Evolutionary conservation across 768 basidiomycete species (phyloP).

Genomic region (Arthromyces matolae): DNA sequence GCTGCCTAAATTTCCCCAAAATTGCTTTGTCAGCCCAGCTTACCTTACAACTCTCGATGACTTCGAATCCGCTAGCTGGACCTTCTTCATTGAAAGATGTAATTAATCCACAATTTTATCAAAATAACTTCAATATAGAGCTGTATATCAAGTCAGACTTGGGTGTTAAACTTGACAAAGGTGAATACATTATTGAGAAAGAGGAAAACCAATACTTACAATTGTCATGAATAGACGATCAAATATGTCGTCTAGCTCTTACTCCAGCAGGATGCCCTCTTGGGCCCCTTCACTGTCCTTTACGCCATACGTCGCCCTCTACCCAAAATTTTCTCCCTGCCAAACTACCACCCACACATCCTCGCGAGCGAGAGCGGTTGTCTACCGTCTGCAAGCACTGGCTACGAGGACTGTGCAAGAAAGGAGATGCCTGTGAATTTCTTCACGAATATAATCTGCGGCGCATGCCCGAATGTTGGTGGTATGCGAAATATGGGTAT

Average conservation of each 20-base stretch:
- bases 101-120: slow-evolving; percentile 89
- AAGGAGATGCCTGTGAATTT: slow-evolving; percentile 97
- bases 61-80: slow-evolving; percentile 47
- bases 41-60: not conserved
- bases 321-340: slow-evolving; percentile 87
- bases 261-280: slow-evolving; percentile 86
- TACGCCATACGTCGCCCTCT: slow-evolving; percentile 89
- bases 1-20: too few species aligned
- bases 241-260: slow-evolving; percentile 86
- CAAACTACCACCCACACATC: slow-evolving; percentile 76
- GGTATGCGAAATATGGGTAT: slow-evolving; percentile 97
- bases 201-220: not conserved
- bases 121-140: slow-evolving; percentile 85
- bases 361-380: slow-evolving; percentile 76
- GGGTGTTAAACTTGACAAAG: slow-evolving; percentile 88
- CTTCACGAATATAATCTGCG: slow-evolving; percentile 97
- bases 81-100: slow-evolving; percentile 64
- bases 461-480: slow-evolving; percentile 99
- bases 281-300: slow-evolving; percentile 86
- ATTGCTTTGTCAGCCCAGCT: too few species aligned
- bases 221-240: slow-evolving; percentile 59
- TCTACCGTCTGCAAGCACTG: slow-evolving; percentile 98
- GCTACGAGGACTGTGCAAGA: slow-evolving; percentile 96
- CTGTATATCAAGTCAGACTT: slow-evolving; percentile 76
- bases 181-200: slow-evolving; percentile 34